Base-by-base conservation (phyloP, 2,329 filamentous ascomycete genomes). In the Verticillium albo-atrum region DNA sequence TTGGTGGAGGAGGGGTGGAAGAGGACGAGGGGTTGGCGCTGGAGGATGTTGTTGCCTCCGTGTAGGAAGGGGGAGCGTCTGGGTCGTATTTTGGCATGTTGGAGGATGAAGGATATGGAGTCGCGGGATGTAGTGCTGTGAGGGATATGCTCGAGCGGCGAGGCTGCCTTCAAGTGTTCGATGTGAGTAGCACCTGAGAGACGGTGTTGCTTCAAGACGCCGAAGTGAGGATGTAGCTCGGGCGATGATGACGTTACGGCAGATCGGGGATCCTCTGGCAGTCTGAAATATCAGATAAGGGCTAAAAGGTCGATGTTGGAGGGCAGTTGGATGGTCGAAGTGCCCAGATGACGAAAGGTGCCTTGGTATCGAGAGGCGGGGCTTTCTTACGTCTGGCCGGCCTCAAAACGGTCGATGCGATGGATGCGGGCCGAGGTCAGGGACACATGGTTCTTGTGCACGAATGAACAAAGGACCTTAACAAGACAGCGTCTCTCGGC, bases 1-100 rank as follows among this genome's bases (percentile, higher is more conserved):
- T 61, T 15, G 68, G 51, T 6, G 55, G 20, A 4, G 63, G 51
- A 42, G 60, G 30, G 20, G 71, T 61, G 0, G 71, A 62, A 20
- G 77, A 70, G 56, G 76, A 68, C 3, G 30, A 32, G 68, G 66
- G 0, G 71, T 68, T 9, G 67, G 58, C 9, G 62, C 58, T 20
- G 30, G 66, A 61, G 42, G 37, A 58, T 53, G 42, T 57, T 42
- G 51, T 55, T 51, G 53, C 42, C 14, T 58, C 35, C 23, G 50
- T 61, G 56, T 62, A 59, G 34, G 60, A 59, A 10, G 60, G 52
- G 42, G 65, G 55, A 9, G 42, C 42, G 42, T 47, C 42, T 23
- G 42, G 42, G 42, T 47, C 2, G 42, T 23, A 23, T 25, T 47
- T 47, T 7, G 42, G 25, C 42, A 47, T 47, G 42, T 3, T 47